These are phyloP conservation scores for Scytalidium lignicola DNA, from an alignment of 2,329 filamentous ascomycete species.

Conservation along the genomic window DNA sequence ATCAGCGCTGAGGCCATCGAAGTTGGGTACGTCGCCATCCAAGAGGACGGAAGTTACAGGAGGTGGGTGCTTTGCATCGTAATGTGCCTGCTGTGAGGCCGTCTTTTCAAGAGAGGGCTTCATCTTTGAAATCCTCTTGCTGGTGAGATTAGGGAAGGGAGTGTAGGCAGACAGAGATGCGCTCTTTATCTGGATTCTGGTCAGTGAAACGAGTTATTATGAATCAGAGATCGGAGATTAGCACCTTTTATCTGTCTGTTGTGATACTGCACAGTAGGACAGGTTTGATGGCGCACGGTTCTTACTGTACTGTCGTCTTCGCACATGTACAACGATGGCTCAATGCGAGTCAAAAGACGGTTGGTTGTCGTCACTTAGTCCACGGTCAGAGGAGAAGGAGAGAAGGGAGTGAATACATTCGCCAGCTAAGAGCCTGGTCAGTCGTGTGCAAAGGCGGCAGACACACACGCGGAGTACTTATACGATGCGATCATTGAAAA, in stretches of 20 bases:
- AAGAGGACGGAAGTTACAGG: slow-evolving; percentile 46
- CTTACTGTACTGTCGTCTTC: not conserved
- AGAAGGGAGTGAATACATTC: not conserved
- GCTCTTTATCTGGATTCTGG: not conserved
- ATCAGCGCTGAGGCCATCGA: slow-evolving; percentile 43
- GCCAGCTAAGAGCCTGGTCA: too few relatives aligned
- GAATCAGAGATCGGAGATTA: not conserved
- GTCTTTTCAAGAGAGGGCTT: not conserved
- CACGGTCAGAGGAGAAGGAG: not conserved
- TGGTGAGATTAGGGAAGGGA: not conserved
- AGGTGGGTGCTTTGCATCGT: slow-evolving; percentile 4
- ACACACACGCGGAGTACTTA: not conserved
- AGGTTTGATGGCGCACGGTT: not conserved
- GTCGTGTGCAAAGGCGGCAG: not conserved
- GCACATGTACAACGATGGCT: not conserved
- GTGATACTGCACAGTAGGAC: not conserved
- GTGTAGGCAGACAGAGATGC: too few relatives aligned
- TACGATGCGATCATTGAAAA: not conserved
- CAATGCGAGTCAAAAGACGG: not conserved
- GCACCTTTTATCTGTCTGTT: not conserved
- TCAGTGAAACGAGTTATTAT: not conserved
- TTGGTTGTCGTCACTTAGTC: not conserved
- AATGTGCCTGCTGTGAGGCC: not conserved
- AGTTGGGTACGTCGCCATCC: slow-evolving; percentile 42
- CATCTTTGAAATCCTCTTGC: too few relatives aligned